Conservation (phyloP, 2,329 filamentous ascomycete genomes). For the Exophiala bonariae region DNA sequence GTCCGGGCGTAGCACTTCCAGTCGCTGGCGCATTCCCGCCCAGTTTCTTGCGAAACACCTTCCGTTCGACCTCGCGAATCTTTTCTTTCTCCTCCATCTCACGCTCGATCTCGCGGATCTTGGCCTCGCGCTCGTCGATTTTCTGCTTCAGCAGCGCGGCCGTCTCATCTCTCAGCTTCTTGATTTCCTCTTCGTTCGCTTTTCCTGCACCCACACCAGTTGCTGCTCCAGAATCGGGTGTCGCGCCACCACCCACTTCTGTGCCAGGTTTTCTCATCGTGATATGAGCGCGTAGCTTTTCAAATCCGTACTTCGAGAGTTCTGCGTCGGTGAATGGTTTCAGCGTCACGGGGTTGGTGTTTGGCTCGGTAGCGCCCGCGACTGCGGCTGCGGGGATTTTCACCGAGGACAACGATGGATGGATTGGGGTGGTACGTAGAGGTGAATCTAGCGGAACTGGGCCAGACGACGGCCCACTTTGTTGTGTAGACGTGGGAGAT, state of each 20-base stretch:
- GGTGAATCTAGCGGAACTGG: conserved; percentile 23
- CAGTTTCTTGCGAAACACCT: conserved; percentile 26
- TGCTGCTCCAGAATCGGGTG: no score
- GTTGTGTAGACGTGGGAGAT: background rate
- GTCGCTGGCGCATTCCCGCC: no score
- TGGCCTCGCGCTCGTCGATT: conserved; percentile 23
- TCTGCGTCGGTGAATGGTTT: conserved; percentile 25
- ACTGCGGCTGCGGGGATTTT: conserved; percentile 14
- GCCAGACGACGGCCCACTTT: background rate
- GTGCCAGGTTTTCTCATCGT: background rate
- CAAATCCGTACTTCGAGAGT: conserved; percentile 21
- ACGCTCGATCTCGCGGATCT: conserved; percentile 22
- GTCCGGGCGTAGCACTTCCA: no score
- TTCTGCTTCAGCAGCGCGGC: conserved; percentile 21
- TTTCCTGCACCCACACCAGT: background rate
- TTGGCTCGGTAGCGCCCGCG: conserved; percentile 3
- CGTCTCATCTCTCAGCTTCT: conserved; percentile 20
- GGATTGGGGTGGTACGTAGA: conserved; percentile 22
- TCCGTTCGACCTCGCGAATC: conserved; percentile 28
- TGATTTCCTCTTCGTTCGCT: conserved; percentile 14
- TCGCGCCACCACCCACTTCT: background rate
- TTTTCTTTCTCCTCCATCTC: conserved; percentile 30
- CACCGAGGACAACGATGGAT: conserved; percentile 18
- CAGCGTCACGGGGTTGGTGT: conserved; percentile 24
- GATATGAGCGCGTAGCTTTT: conserved; percentile 20